Evolutionary conservation across 148 eudicot genomes (phyloP), one percentile per base, ranked within the genome.

Genomic region (Arctostaphylos glauca): DNA sequence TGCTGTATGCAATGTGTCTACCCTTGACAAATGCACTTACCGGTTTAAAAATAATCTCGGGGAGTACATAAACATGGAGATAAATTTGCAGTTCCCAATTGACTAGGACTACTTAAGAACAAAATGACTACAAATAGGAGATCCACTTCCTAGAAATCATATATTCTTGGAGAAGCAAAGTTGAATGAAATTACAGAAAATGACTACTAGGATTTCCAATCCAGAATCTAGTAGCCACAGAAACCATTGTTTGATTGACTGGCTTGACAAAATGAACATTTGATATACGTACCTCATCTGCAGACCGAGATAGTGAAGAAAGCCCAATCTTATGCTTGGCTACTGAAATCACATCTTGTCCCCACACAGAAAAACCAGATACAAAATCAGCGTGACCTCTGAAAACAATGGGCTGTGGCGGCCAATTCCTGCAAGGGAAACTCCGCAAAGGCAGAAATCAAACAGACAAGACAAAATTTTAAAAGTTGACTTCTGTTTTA

Each of bases 361-460:
- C 97, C 98, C 97, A 96, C 54, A 94, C 90, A 43, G 98, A 87
- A 81, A 96, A 96, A 85, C 92, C 92, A 62, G 94, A 92, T 87
- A 94, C 88, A 49, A 97, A 85, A 85, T 94, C 98, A 84, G 58
- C 87, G 83, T 96, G 98, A 79, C 98, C 98, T 89, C 87, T 94
- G 80, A 90, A 94, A 74, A 92, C 86, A 75, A 81, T 84, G 52
- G 94, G 85, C 68, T 85, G 87, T 80, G 97, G 89, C 50, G 91
- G 90, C 80, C 88, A 88, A 81, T 85, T 90, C 93, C 98, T 96
- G 90, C 88, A 81, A 70, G 18, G 74, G 66, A 80, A 81, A 54
- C 44, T 75, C 74, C 55, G 56, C 46, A 49, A 60, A 74, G 49
- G 7, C 77, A 77, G 48, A 21, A 46, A 78, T 82, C 50, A 83